Conservation (phyloP, 2,329 filamentous ascomycete genomes). For the Ophiostoma sp. region DNA sequence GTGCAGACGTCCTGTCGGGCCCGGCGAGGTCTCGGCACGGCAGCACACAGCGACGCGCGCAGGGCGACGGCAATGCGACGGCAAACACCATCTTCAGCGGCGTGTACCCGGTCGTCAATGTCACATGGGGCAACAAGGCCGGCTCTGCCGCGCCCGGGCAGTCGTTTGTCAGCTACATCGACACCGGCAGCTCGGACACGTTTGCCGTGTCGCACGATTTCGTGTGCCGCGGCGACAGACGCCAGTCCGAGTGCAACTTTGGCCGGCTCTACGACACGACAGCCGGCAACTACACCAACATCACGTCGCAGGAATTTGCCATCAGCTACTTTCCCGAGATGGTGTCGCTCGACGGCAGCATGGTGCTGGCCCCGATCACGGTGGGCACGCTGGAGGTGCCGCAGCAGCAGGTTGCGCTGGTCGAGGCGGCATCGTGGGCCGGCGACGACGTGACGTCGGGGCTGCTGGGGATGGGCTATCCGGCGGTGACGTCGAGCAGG, state of each 20-base stretch:
- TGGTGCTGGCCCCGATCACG: slow-evolving; percentile 39
- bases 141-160: slow-evolving; percentile 16
- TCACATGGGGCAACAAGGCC: too few relatives aligned
- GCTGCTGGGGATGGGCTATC: slow-evolving; percentile 47
- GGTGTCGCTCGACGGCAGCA: slow-evolving; percentile 35
- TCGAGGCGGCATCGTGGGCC: slow-evolving; percentile 38
- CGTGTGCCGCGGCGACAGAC: slow-evolving; percentile 10
- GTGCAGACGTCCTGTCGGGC: too few relatives aligned
- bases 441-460: slow-evolving; percentile 44
- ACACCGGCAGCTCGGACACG: slow-evolving; percentile 23
- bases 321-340: slow-evolving; percentile 42
- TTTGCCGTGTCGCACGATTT: slow-evolving; percentile 20
- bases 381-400: slow-evolving; percentile 43
- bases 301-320: slow-evolving; percentile 39
- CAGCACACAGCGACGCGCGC: too few relatives aligned
- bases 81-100: too few relatives aligned
- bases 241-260: slow-evolving; percentile 25
- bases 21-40: too few relatives aligned
- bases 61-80: too few relatives aligned
- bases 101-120: too few relatives aligned
- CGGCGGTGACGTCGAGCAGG: slow-evolving; percentile 37
- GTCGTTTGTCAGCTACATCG: slow-evolving; percentile 26
- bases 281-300: slow-evolving; percentile 33
- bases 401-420: slow-evolving; percentile 43
- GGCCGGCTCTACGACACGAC: slow-evolving; percentile 24